Conservation (phyloP, 2,329 filamentous ascomycete species). For the Pleoardoris graminearum region DNA sequence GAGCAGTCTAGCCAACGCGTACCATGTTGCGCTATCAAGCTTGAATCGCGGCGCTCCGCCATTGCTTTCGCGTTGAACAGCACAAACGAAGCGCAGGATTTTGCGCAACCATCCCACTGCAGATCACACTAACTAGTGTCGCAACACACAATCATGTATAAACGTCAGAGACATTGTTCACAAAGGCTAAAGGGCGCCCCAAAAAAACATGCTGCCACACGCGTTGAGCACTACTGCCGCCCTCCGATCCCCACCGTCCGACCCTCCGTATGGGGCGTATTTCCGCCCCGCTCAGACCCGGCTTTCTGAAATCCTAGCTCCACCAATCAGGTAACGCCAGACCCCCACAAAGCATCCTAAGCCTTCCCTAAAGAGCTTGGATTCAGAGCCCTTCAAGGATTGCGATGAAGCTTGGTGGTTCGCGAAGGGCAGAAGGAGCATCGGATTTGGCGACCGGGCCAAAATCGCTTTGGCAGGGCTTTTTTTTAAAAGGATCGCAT, state of each 20-base stretch:
- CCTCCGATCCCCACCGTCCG: conserved; percentile 8
- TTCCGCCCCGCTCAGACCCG: background rate
- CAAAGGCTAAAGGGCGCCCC: too few species aligned
- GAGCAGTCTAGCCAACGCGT: background rate
- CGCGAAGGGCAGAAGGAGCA: background rate
- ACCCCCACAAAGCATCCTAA: background rate
- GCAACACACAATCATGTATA: background rate
- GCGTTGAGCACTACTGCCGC: too few species aligned
- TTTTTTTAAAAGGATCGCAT: background rate
- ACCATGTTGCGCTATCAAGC: background rate
- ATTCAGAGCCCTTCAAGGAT: background rate
- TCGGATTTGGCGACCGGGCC: background rate
- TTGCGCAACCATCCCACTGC: too few species aligned
- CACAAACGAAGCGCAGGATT: background rate
- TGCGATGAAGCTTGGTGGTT: conserved; percentile 2
- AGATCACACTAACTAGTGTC: too few species aligned
- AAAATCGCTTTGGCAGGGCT: background rate
- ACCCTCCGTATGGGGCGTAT: conserved; percentile 4
- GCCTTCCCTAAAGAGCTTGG: background rate
- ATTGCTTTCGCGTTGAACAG: background rate
- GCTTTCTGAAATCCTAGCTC: background rate
- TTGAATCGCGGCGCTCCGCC: background rate
- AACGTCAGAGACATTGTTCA: too few species aligned
- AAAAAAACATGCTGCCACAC: background rate
- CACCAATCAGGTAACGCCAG: background rate